Percentiles rank a stretch among this genome's conserved stretches.
phyloP scores from a whole-genome alignment of 2,329 filamentous ascomycete genomes.

The Exophiala sp. region DNA sequence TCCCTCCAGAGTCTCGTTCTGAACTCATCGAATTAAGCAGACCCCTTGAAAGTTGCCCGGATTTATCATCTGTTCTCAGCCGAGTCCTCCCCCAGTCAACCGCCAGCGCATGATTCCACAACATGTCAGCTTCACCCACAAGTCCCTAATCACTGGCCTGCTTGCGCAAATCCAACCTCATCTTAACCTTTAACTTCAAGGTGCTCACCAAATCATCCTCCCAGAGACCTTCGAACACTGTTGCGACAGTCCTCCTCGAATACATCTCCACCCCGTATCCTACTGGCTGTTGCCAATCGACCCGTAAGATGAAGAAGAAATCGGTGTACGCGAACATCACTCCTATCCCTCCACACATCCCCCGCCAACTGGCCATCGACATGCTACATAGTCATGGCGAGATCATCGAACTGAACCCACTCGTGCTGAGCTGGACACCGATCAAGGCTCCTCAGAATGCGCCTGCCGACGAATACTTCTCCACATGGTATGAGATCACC shows the following conservation, averaged over 20 bases:
- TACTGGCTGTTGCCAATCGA: not conserved
- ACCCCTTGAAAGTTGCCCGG: not conserved
- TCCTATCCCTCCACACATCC: slow-evolving; percentile 63
- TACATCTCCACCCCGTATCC: not conserved
- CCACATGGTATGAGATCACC: slow-evolving; percentile 71
- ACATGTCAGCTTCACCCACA: slow-evolving; percentile 14
- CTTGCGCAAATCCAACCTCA: too few relatives aligned
- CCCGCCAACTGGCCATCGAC: slow-evolving; percentile 62
- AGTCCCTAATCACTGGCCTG: not conserved
- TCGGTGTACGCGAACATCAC: slow-evolving; percentile 49
- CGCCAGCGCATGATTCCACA: not conserved
- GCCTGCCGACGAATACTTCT: slow-evolving; percentile 63
- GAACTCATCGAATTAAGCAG: not conserved
- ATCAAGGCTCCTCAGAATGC: slow-evolving; percentile 63
- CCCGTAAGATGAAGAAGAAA: slow-evolving; percentile 21
- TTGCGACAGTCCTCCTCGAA: not conserved
- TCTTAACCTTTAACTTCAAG: not conserved
- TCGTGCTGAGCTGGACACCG: slow-evolving; percentile 64
- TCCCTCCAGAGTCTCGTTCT: not conserved
- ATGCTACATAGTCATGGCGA: slow-evolving; percentile 71
- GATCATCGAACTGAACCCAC: slow-evolving; percentile 84
- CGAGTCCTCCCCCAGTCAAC: not conserved
- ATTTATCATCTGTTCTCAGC: too few relatives aligned
- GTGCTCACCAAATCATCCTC: not conserved
- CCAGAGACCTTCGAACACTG: not conserved